These are phyloP conservation scores for Eucalyptus curtisii DNA, from an alignment of 345 rosid species.

Conservation along the genomic window DNA sequence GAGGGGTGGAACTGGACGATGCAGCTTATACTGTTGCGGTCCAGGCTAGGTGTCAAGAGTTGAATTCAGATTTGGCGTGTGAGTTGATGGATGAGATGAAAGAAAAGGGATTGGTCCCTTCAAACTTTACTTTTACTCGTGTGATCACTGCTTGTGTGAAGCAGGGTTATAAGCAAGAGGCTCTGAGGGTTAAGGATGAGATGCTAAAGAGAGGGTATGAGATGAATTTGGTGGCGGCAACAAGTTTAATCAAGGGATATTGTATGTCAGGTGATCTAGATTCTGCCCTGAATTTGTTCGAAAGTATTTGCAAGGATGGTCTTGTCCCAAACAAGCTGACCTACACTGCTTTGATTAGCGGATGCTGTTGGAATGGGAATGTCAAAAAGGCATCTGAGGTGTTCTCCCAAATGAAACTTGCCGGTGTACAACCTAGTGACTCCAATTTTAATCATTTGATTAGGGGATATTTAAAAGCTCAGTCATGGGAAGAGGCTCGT, in stretches of 20 bases:
- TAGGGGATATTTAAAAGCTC: constrained; percentile 31
- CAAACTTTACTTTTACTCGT: constrained; percentile 25
- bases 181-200: constrained; percentile 63
- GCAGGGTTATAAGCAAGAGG: constrained; percentile 47
- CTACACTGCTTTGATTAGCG: constrained; percentile 49
- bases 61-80: constrained; percentile 24
- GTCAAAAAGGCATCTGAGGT: constrained; percentile 51
- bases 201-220: constrained; percentile 50
- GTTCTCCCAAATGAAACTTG: constrained; percentile 43
- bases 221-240: constrained; percentile 44
- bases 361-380: constrained; percentile 42
- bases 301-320: constrained; percentile 43
- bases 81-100: constrained; percentile 53
- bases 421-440: constrained; percentile 29
- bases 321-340: constrained; percentile 51
- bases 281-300: constrained; percentile 49
- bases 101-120: constrained; percentile 34
- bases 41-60: constrained; percentile 30
- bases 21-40: constrained; percentile 25
- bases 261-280: constrained; percentile 34
- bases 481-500: constrained; percentile 26
- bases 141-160: constrained; percentile 51
- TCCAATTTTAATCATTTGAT: constrained; percentile 44
- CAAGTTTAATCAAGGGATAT: constrained; percentile 57
- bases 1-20: constrained; percentile 41